phyloP scores from a whole-genome alignment of 768 basidiomycete genomes.

The Hysterangium stoloniferum region DNA sequence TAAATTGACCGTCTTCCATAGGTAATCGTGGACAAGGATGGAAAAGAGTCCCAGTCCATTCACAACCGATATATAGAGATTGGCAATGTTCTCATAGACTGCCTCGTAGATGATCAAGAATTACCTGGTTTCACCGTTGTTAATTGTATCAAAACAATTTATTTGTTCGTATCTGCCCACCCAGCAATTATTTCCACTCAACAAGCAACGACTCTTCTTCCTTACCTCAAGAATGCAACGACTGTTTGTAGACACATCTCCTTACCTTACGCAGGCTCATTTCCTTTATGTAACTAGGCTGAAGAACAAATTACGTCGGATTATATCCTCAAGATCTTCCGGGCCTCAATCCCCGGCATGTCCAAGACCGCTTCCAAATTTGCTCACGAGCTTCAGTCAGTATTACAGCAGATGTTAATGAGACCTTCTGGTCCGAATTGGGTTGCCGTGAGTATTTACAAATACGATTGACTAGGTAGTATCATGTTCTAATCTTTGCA shows the following conservation, averaged over 20 bases:
- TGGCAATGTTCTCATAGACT: constrained; percentile 80
- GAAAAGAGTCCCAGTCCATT: constrained; percentile 41
- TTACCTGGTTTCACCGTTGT: constrained; percentile 71
- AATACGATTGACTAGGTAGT: too few species aligned
- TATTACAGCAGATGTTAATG: constrained; percentile 86
- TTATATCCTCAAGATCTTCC: constrained; percentile 83
- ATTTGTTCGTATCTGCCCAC: constrained; percentile 75
- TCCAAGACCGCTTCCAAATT: constrained; percentile 87
- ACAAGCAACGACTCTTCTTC: constrained; percentile 79
- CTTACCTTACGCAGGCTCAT: not conserved
- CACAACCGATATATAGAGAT: constrained; percentile 72
- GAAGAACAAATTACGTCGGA: constrained; percentile 84
- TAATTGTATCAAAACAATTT: constrained; percentile 79
- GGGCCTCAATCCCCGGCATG: constrained; percentile 77
- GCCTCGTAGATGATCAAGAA: constrained; percentile 80
- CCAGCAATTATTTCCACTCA: constrained; percentile 76
- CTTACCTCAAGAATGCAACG: constrained; percentile 79
- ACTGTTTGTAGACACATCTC: constrained; percentile 42
- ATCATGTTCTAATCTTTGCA: not conserved
- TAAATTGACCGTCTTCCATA: constrained; percentile 7
- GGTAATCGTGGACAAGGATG: constrained; percentile 70
- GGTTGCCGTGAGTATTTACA: constrained; percentile 45
- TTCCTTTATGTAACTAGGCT: constrained; percentile 31
- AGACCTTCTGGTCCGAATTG: constrained; percentile 69
- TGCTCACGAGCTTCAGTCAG: constrained; percentile 72